phyloP scores from a whole-genome alignment of 768 basidiomycete genomes.

The Collybiopsis luxurians region DNA sequence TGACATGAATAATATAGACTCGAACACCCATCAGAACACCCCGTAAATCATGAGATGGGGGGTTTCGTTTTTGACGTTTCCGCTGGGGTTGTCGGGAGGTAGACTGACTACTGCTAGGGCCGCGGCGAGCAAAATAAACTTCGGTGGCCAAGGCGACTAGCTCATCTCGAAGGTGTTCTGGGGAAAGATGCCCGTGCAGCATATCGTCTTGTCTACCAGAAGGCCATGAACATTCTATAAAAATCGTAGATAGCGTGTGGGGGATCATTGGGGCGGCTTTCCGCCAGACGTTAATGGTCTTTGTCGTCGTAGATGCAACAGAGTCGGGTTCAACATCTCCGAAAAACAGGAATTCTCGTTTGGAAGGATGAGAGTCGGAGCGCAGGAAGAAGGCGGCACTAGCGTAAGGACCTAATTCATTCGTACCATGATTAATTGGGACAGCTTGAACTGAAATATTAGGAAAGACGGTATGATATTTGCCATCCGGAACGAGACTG shows the following conservation, averaged over 20 bases:
- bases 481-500: constrained; percentile 51
- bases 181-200: constrained; percentile 86
- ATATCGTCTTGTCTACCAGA: constrained; percentile 61
- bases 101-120: constrained; percentile 34
- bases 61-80: constrained; percentile 36
- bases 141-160: constrained; percentile 66
- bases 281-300: constrained; percentile 75
- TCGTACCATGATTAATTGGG: constrained; percentile 72
- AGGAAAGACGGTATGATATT: constrained; percentile 50
- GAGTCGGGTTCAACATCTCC: constrained; percentile 92
- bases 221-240: constrained; percentile 94
- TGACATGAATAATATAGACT: constrained; percentile 87
- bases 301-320: constrained; percentile 50
- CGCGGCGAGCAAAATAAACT: constrained; percentile 38
- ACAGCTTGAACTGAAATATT: constrained; percentile 64
- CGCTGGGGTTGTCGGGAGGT: constrained; percentile 27
- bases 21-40: constrained; percentile 56
- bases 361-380: constrained; percentile 47
- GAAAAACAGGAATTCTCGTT: constrained; percentile 84
- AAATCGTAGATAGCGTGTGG: constrained; percentile 67
- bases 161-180: constrained; percentile 77
- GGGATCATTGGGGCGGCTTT: constrained; percentile 77
- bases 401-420: constrained; percentile 56
- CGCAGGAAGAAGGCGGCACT: constrained; percentile 86
- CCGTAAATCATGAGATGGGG: constrained; percentile 37